Percentiles rank a stretch among this genome's conserved stretches.
phyloP scores from a whole-genome alignment of 2,329 filamentous ascomycete species.

The Gaeumannomyces sp. region DNA sequence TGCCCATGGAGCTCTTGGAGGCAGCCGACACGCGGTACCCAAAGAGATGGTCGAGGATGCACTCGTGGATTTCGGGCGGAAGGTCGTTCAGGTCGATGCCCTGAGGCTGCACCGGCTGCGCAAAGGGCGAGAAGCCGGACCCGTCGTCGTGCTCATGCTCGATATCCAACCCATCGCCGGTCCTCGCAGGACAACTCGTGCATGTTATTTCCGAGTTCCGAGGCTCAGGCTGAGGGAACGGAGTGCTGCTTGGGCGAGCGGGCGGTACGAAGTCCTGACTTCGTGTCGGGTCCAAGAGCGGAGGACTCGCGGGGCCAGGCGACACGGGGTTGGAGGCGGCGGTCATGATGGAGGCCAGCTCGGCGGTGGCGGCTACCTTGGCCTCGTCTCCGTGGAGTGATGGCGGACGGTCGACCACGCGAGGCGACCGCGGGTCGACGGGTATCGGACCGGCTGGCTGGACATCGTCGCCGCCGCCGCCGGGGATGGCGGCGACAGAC shows the following conservation, averaged over 20 bases:
- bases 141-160: constrained; percentile 21
- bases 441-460: constrained; percentile 17
- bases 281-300: constrained; percentile 38
- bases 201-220: constrained; percentile 37
- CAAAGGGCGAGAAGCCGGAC: constrained; percentile 20
- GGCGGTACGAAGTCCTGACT: constrained; percentile 42
- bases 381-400: constrained; percentile 29
- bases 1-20: constrained; percentile 47
- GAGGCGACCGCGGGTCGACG: constrained; percentile 22
- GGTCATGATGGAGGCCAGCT: constrained; percentile 38
- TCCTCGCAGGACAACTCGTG: constrained; percentile 27
- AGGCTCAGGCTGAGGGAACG: constrained; percentile 50
- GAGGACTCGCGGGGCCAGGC: constrained; percentile 46
- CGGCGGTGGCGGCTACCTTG: constrained; percentile 29
- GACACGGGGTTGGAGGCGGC: constrained; percentile 49
- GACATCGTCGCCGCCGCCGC: constrained; percentile 18
- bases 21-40: constrained; percentile 59
- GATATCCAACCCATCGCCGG: constrained; percentile 22
- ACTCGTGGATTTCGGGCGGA: constrained; percentile 66
- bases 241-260: constrained; percentile 53
- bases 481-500: constrained; percentile 6
- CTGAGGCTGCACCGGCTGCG: background rate
- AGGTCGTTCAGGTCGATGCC: constrained; percentile 43
- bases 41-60: constrained; percentile 65
- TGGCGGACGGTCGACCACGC: constrained; percentile 18